Conservation (phyloP, 2,329 filamentous ascomycete species). For the Drechslerella coelobrocha region DNA sequence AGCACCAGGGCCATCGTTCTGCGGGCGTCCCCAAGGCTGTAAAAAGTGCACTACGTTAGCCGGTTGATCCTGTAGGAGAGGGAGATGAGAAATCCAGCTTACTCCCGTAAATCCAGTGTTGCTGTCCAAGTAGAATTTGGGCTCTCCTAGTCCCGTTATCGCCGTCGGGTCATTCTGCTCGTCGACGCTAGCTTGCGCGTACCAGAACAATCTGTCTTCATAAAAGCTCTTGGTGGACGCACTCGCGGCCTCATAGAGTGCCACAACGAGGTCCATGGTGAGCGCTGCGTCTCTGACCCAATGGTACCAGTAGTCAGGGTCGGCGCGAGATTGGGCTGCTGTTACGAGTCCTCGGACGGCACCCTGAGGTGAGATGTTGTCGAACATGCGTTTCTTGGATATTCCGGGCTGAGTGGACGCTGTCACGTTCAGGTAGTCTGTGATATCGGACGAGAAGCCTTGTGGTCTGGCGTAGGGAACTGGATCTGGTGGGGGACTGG, state of each 20-base stretch:
- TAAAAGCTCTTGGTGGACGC: slow-evolving; percentile 27
- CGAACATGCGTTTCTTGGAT: slow-evolving; percentile 56
- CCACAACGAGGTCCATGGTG: slow-evolving; percentile 59
- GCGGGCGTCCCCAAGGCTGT: slow-evolving; percentile 73
- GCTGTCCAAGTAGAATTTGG: slow-evolving; percentile 53
- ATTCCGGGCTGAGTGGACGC: slow-evolving; percentile 43
- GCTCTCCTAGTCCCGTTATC: slow-evolving; percentile 58
- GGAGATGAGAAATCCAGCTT: slow-evolving; percentile 3
- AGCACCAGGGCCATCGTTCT: slow-evolving; percentile 79
- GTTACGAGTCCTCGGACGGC: slow-evolving; percentile 58
- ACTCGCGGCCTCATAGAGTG: slow-evolving; percentile 57
- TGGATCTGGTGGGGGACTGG: slow-evolving; percentile 28
- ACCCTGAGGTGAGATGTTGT: slow-evolving; percentile 60
- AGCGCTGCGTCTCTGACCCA: slow-evolving; percentile 62
- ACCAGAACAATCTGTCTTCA: slow-evolving; percentile 35
- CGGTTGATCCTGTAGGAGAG: not conserved
- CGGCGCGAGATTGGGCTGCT: slow-evolving; percentile 59
- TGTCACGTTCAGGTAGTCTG: slow-evolving; percentile 24
- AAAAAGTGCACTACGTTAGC: slow-evolving; percentile 5
- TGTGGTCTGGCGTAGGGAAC: slow-evolving; percentile 37
- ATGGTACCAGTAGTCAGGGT: slow-evolving; percentile 61
- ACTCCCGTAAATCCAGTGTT: slow-evolving; percentile 44
- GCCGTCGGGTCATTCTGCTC: slow-evolving; percentile 39
- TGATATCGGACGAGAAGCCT: slow-evolving; percentile 42
- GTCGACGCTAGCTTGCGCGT: slow-evolving; percentile 37